Evolutionary conservation across 2,329 filamentous ascomycete species (phyloP), one percentile per base, ranked within the genome.

Genomic region (Talaromyces sp.): DNA sequence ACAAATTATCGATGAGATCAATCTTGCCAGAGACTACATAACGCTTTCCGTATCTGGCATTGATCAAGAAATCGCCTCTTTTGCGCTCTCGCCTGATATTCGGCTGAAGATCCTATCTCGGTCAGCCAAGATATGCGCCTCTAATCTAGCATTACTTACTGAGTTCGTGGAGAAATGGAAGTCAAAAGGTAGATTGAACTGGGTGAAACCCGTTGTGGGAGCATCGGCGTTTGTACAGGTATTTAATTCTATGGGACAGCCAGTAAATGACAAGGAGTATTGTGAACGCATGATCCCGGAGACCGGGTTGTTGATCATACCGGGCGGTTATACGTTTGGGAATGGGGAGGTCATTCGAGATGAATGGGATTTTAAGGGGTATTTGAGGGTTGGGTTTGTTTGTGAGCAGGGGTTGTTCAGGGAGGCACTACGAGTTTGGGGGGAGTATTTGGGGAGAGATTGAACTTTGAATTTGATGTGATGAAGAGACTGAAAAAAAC

Each of bases 221-320:
- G 53, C 53, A 22, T 56, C 53, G 19, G 53, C 53, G 6, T 56
- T 56, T 25, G 31, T 56, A 19, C 53, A 56, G 31, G 53, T 56
- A 2, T 17, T 56, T 56, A n/a, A 56, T 56, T 38, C 53, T 1
- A 25, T n/a, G 1, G 53, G 53, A 15, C 53, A 56, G n/a, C 53
- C 53, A 1, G 53, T 38, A 17, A 13, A 56, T 38, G 53, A 56
- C n/a, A 56, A 56, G 31, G 53, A 56, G 29, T 36, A 56, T 8
- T 56, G 29, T 10, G 51, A 54, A 11, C 5, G 2, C 4, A 34
- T 54, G 51, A 19, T 54, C 8, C 53, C n/a, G 31, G 53, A 36
- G 11, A 56, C 31, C 2, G 53, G 53, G 31, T 25, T 56, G 11
- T 56, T 56, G 29, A 36, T 56, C 10, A 25, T 56, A 36, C 53